Evolutionary conservation across 2,329 filamentous ascomycete genomes (phyloP), one percentile per base, ranked within the genome.

Genomic region (Tolypocladium endophyticum): DNA sequence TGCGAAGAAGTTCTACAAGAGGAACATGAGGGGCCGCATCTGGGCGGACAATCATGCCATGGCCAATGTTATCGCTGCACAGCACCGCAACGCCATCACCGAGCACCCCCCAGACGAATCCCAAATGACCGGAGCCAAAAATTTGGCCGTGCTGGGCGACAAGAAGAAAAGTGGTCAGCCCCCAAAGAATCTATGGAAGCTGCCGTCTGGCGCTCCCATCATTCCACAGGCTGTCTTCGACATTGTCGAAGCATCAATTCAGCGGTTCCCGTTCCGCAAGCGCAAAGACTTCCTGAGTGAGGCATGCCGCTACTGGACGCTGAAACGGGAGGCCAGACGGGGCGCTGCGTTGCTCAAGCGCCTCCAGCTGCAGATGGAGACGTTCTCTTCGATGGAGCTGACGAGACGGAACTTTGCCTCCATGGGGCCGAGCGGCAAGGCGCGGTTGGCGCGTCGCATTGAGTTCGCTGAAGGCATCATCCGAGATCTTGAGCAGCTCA

Each of bases 311-410:
- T 99, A 97, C 74, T 99, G 94, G 94, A 97, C 94, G 0, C 75
- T 99, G 63, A 99, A 99, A 76, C 86, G 94, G 59, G 94, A 99
- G 73, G 90, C 93, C 62, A 86, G 94, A 39, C 84, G 94, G 61
- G 94, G 94, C 55, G 94, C 94, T 36, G 91, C 94, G 4, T 79
- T 99, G 59, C 81, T 99, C 61, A 97, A 97, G 75, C 86, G 94
- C 41, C 80, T 99, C 25, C 94, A 99, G 72, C 77, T 97, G 60
- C 92, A 97, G 72, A 89, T 97, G 81, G 93, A 97, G 73, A 90
- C 91, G 0, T 99, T 97, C 73, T 93, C 93, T 8, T 96, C 92
- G 0, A 96, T 97, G 88, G 94, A 99, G 74, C 87, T 99, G 64
- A 97, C 94, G 2, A 84, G 94, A 58, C 88, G 94, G 61, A 93